These are phyloP conservation scores for Mycena haematopus DNA, from an alignment of 768 basidiomycete genomes.

Conservation along the genomic window DNA sequence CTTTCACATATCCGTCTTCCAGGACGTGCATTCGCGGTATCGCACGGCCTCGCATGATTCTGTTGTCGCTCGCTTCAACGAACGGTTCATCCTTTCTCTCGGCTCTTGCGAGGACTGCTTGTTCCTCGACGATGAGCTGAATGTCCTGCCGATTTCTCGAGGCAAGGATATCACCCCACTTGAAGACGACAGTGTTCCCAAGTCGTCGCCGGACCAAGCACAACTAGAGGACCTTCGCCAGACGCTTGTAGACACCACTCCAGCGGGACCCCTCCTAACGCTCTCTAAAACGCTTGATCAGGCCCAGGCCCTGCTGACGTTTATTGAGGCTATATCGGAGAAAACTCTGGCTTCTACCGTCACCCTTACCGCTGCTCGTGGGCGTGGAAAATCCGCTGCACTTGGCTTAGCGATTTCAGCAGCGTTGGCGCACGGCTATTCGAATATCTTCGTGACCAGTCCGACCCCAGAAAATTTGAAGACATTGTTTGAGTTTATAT, in stretches of 20 bases:
- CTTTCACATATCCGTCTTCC: neutral
- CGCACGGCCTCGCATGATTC: conserved; percentile 89
- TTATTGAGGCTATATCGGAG: conserved; percentile 91
- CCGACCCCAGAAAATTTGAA: conserved; percentile 98
- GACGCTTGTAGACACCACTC: conserved; percentile 80
- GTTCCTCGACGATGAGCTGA: conserved; percentile 96
- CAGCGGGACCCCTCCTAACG: conserved; percentile 87
- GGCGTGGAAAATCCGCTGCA: conserved; percentile 96
- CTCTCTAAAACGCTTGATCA: conserved; percentile 94
- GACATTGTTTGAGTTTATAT: conserved; percentile 97
- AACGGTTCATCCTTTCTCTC: conserved; percentile 97
- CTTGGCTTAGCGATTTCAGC: conserved; percentile 95
- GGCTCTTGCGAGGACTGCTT: conserved; percentile 93
- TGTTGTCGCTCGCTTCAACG: conserved; percentile 95
- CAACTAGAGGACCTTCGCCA: conserved; percentile 77
- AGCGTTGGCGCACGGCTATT: conserved; percentile 91
- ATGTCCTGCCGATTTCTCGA: conserved; percentile 93
- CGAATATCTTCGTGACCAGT: conserved; percentile 97
- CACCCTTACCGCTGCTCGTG: conserved; percentile 92
- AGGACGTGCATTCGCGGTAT: conserved; percentile 97
- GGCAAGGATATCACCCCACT: conserved; percentile 90
- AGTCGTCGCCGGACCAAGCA: conserved; percentile 25
- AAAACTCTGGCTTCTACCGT: conserved; percentile 95
- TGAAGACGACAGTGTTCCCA: conserved; percentile 41
- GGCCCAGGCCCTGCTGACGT: conserved; percentile 91